These are phyloP conservation scores for Oropetium thomaeum DNA, from an alignment of 176 grass and related monocot species.

Conservation along the genomic window DNA sequence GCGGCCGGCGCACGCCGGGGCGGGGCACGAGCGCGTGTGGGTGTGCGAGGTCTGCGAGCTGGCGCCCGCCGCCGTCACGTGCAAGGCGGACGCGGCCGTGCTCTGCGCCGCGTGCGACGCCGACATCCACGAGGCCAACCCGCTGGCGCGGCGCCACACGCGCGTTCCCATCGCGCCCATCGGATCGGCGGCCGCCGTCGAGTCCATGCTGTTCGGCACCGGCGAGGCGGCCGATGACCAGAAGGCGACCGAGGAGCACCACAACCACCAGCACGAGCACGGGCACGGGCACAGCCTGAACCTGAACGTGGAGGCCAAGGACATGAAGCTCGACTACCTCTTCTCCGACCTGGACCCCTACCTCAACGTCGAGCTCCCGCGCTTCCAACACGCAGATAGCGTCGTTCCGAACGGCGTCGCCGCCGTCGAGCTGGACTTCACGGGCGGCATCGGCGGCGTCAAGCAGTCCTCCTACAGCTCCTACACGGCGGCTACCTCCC, in stretches of 20 bases:
- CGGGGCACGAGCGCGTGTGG: slow-evolving; percentile 54
- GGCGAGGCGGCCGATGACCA: slow-evolving; percentile 30
- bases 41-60: slow-evolving; percentile 92
- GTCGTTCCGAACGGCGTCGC: slow-evolving; percentile 56
- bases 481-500: slow-evolving; percentile 43
- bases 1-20: slow-evolving; percentile 33
- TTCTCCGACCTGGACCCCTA: slow-evolving; percentile 67
- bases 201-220: slow-evolving; percentile 40
- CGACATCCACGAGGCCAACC: slow-evolving; percentile 89
- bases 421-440: slow-evolving; percentile 46
- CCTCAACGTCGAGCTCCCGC: slow-evolving; percentile 58
- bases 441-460: slow-evolving; percentile 33
- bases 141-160: slow-evolving; percentile 78
- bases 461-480: slow-evolving; percentile 56
- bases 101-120: slow-evolving; percentile 72
- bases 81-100: slow-evolving; percentile 90
- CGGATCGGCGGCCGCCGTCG: slow-evolving; percentile 22
- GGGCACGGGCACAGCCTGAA: too few species aligned
- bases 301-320: slow-evolving; percentile 55
- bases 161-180: slow-evolving; percentile 65
- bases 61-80: slow-evolving; percentile 65
- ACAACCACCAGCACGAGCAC: slow-evolving; percentile 12
- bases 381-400: slow-evolving; percentile 54
- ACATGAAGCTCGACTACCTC: slow-evolving; percentile 53
- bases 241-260: slow-evolving; percentile 15